Percentiles rank a stretch among this genome's conserved stretches.
These are phyloP conservation scores for Clavispora asparagi DNA, from an alignment of 805 yeast genomes.

Conservation along the genomic window DNA sequence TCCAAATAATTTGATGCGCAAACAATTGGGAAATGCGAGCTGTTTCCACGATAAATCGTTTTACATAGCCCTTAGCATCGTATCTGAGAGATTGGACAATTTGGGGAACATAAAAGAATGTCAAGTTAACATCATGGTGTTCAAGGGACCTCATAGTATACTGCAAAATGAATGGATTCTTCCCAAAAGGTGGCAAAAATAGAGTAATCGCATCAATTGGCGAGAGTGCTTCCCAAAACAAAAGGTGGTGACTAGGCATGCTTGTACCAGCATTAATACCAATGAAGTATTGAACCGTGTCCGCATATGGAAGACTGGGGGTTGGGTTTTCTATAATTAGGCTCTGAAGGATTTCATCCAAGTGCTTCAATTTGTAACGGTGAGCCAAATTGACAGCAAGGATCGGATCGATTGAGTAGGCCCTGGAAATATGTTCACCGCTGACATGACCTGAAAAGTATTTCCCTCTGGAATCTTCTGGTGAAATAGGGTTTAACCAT, in stretches of 20 bases:
- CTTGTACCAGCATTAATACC: conserved; percentile 34
- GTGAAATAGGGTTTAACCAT: conserved; percentile 68
- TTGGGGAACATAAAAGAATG: conserved; percentile 97
- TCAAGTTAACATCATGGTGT: conserved; percentile 76
- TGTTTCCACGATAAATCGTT: conserved; percentile 83
- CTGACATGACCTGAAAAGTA: conserved; percentile 27
- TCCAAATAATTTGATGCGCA: conserved; percentile 98
- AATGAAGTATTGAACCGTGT: conserved; percentile 52
- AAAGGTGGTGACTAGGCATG: conserved; percentile 37
- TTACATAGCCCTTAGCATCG: conserved; percentile 80
- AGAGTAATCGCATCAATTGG: conserved; percentile 84
- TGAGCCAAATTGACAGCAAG: conserved; percentile 67
- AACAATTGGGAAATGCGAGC: conserved; percentile 86
- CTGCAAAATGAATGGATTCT: conserved; percentile 67
- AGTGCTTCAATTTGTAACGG: conserved; percentile 46
- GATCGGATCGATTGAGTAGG: conserved; percentile 64
- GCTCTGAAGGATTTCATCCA: conserved; percentile 34
- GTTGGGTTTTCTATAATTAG: conserved; percentile 56
- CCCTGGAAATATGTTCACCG: conserved; percentile 44
- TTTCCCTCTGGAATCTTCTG: conserved; percentile 35
- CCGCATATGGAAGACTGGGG: conserved; percentile 49
- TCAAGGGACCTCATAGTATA: conserved; percentile 88
- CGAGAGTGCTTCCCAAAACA: conserved; percentile 70
- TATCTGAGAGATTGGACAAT: conserved; percentile 88
- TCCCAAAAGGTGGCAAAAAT: conserved; percentile 69